These are phyloP conservation scores for Metschnikowia gruessii DNA, from an alignment of 805 yeast genomes.

Conservation along the genomic window DNA sequence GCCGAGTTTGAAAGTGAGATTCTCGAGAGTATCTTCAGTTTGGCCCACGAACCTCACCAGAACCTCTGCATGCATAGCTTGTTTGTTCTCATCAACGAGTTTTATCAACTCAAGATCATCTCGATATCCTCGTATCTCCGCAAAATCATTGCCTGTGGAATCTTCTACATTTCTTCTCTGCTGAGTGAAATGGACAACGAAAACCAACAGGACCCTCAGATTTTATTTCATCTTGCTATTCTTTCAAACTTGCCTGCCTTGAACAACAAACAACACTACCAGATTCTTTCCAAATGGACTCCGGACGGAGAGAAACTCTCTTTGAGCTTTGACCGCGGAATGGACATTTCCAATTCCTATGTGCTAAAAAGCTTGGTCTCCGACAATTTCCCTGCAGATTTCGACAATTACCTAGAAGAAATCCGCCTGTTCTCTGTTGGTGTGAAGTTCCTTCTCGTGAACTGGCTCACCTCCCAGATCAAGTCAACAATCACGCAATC, in stretches of 20 bases:
- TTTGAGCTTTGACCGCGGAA: conserved; percentile 40
- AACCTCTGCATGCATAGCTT: conserved; percentile 25
- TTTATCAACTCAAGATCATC: conserved; percentile 49
- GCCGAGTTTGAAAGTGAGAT: conserved; percentile 46
- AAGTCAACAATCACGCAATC: conserved; percentile 35
- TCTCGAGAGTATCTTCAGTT: conserved; percentile 36
- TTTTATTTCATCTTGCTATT: conserved; percentile 50
- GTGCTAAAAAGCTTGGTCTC: conserved; percentile 32
- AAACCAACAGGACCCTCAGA: conserved; percentile 15
- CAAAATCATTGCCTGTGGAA: conserved; percentile 80
- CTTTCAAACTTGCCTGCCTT: conserved; percentile 57
- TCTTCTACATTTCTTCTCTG: conserved; percentile 55
- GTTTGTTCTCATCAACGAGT: conserved; percentile 50
- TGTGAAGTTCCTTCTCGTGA: conserved; percentile 43
- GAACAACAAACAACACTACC: conserved; percentile 53
- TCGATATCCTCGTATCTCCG: conserved; percentile 68
- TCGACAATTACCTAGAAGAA: conserved; percentile 9
- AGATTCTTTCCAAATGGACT: conserved; percentile 51
- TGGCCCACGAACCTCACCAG: conserved; percentile 21
- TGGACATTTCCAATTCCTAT: conserved; percentile 28
- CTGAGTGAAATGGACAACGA: conserved; percentile 20
- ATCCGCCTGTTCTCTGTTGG: conserved; percentile 37
- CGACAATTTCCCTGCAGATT: conserved; percentile 19
- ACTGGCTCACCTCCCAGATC: conserved; percentile 46
- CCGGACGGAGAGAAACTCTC: conserved; percentile 29